Evolutionary conservation across 2,329 filamentous ascomycete species (phyloP), one percentile per base, ranked within the genome.

Genomic region (Beauveria pseudobassiana): DNA sequence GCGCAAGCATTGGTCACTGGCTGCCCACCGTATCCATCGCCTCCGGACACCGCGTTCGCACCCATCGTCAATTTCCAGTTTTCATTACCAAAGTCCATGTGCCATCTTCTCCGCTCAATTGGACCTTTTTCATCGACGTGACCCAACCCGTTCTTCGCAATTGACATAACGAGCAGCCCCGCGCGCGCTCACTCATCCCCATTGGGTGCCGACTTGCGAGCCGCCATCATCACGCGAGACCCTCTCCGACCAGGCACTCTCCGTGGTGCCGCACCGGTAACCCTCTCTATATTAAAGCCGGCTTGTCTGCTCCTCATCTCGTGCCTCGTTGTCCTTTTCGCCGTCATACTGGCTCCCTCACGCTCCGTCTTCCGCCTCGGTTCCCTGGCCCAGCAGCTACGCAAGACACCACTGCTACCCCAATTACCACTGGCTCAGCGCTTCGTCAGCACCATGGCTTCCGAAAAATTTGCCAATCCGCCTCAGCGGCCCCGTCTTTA

Each of bases 401-500:
- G 77, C 65, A 70, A 75, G 70, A 54, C 16, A 54, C 67, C 73
- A 66, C 61, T 68, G 68, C 63, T 61, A 66, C 61, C 67, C 73
- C 63, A 69, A 67, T 63, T 68, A 62, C 61, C 67, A 63, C 61
- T 64, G 63, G 61, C 70, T 69, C 59, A 68, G 67, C 75, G 70
- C 66, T 70, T 72, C 63, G 71, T 75, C 67, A 86, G 80, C 66
- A 82, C 74, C 71, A 90, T 90, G 87, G 85, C 83, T 66, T 81
- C 84, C 63, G 75, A 81, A 66, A 83, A 86, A 74, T 91, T 89
- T 76, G 82, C 82, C 73, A 88, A 82, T 71, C 90, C 90, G 65
- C 90, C 90, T 3, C 90, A 93, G 78, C 80, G 87, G 46, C 90
- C 90, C 90, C 60, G 81, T 86, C 71, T 95, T 93, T 76, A 90